A percentile compares a stretch with the other conserved stretches of the same genome.
These are phyloP conservation scores for Oehlia diaphana DNA, from an alignment of 192 early-diverging fungal genomes.

Conservation along the genomic window DNA sequence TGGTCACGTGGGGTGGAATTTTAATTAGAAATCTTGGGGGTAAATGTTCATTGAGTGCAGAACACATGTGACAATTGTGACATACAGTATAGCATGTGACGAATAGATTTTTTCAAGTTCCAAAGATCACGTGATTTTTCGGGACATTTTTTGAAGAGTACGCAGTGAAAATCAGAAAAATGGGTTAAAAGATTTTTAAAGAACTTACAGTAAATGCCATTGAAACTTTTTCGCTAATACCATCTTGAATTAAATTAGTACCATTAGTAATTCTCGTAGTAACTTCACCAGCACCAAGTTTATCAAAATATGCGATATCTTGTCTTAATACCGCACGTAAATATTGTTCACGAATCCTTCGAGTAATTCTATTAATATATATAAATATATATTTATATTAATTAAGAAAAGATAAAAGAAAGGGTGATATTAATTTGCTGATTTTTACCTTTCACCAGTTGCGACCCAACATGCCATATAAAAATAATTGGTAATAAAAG, in stretches of 20 bases:
- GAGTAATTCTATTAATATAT: constrained; percentile 32
- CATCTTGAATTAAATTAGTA: constrained; percentile 88
- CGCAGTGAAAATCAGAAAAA: not conserved
- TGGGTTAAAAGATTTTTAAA: not conserved
- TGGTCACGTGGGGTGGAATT: no score
- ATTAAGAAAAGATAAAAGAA: no score
- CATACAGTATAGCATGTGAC: no score
- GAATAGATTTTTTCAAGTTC: no score
- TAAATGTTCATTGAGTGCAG: no score
- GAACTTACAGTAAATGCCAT: constrained; percentile 47
- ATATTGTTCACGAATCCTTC: constrained; percentile 75
- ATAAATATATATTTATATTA: not conserved
- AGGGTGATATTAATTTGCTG: no score
- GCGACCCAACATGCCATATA: not conserved
- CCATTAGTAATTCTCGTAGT: constrained; percentile 87
- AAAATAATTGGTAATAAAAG: not conserved
- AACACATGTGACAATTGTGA: no score
- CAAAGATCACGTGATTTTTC: no score
- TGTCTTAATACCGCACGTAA: constrained; percentile 79
- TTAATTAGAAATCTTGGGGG: no score
- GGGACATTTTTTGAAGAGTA: no score
- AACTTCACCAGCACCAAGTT: constrained; percentile 69
- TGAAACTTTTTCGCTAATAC: constrained; percentile 81
- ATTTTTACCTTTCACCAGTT: not conserved
- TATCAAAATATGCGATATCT: constrained; percentile 90